phyloP scores from a whole-genome alignment of 768 basidiomycete species.

The Aureoboletus auriporus region DNA sequence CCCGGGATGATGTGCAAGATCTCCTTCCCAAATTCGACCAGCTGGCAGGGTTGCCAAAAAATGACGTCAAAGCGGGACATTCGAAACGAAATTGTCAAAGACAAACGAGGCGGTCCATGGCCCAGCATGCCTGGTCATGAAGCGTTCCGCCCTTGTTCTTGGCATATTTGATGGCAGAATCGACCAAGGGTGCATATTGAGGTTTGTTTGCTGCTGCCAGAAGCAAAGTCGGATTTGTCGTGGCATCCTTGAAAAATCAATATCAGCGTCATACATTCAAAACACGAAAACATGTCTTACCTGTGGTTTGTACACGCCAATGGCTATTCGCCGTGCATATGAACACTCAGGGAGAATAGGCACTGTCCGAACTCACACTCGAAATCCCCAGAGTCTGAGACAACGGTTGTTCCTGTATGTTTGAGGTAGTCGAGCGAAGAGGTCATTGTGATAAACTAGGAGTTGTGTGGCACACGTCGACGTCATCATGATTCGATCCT shows the following conservation, averaged over 20 bases:
- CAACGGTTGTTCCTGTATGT: slow-evolving; percentile 86
- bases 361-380: slow-evolving; percentile 45
- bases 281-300: slow-evolving; percentile 26
- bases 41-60: slow-evolving; percentile 40
- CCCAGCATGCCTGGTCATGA: slow-evolving; percentile 69
- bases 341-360: slow-evolving; percentile 16
- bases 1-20: slow-evolving; percentile 92
- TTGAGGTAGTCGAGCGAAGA: slow-evolving; percentile 80
- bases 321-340: slow-evolving; percentile 46
- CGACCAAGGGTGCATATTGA: slow-evolving; percentile 74
- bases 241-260: slow-evolving; percentile 64
- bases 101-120: slow-evolving; percentile 81
- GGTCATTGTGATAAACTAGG: slow-evolving; percentile 44
- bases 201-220: slow-evolving; percentile 87
- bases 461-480: too few species aligned
- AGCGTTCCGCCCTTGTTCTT: slow-evolving; percentile 75
- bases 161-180: slow-evolving; percentile 64
- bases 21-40: slow-evolving; percentile 93
- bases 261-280: neutral
- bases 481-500: too few species aligned
- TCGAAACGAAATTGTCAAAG: neutral
- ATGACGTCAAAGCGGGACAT: neutral
- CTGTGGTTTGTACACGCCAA: slow-evolving; percentile 93
- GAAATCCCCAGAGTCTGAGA: slow-evolving; percentile 94
- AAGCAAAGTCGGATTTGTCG: slow-evolving; percentile 93